A percentile compares a stretch with the other conserved stretches of the same genome.
Evolutionary conservation across 139 green algal species (phyloP).

Genomic region (Bryopsis sp.): DNA sequence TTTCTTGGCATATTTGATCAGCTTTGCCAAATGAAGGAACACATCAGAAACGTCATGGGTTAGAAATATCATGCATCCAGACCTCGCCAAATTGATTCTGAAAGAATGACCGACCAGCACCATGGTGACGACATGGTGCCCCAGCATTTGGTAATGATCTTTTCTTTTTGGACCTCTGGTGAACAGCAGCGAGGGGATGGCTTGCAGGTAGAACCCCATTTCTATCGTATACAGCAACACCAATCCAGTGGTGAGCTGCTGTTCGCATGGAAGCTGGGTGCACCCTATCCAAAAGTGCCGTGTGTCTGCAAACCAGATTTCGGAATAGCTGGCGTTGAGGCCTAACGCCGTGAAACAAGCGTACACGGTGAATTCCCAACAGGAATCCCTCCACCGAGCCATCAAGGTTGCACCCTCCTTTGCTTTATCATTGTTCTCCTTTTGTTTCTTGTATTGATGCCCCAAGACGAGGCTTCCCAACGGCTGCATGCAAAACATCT

Average conservation of each 20-base stretch:
- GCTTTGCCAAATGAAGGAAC: constrained; percentile 78
- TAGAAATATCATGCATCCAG: constrained; percentile 71
- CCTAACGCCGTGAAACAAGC: too few relatives aligned
- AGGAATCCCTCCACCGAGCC: too few relatives aligned
- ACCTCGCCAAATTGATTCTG: constrained; percentile 55
- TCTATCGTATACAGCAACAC: constrained; percentile 67
- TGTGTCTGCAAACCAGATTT: constrained; percentile 49
- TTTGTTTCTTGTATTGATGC: too few relatives aligned
- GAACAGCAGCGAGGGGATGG: neutral
- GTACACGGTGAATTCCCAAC: too few relatives aligned
- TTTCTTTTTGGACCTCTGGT: constrained; percentile 63
- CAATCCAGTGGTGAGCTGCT: constrained; percentile 29
- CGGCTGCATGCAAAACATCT: too few relatives aligned
- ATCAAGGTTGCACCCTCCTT: too few relatives aligned
- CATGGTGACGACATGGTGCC: constrained; percentile 73
- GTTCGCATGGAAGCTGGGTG: constrained; percentile 48
- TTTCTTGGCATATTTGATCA: constrained; percentile 48
- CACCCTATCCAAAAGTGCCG: constrained; percentile 51
- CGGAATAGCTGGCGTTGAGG: too few relatives aligned
- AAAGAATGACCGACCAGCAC: constrained; percentile 59
- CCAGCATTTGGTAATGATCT: constrained; percentile 67
- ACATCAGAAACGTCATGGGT: constrained; percentile 84
- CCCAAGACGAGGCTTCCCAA: too few relatives aligned
- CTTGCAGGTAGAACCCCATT: constrained; percentile 67
- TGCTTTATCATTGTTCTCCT: too few relatives aligned